Evolutionary conservation across 768 basidiomycete species (phyloP).

Genomic region (Xerocomellus dryophilus): DNA sequence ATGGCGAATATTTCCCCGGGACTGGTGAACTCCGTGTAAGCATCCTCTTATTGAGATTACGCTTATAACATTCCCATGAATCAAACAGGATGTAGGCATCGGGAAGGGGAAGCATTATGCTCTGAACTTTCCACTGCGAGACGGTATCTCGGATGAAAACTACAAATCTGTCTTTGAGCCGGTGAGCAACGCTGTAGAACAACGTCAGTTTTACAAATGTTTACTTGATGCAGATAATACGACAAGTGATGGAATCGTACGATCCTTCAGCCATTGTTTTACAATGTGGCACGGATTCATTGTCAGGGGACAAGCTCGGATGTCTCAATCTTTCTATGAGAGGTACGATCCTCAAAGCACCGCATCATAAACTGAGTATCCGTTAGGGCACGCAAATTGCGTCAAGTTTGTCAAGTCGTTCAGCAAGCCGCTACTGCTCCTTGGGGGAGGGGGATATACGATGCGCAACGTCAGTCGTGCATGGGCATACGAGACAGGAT

Average conservation of each 20-base stretch:
- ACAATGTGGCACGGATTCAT: slow-evolving; percentile 96
- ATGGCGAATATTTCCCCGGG: slow-evolving; percentile 98
- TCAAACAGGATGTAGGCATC: slow-evolving; percentile 78
- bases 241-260: slow-evolving; percentile 90
- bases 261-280: slow-evolving; percentile 93
- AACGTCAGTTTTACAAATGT: neutral
- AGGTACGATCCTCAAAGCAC: slow-evolving; percentile 40
- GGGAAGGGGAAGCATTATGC: slow-evolving; percentile 93
- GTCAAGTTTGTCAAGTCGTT: slow-evolving; percentile 97
- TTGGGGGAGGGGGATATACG: slow-evolving; percentile 98
- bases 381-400: slow-evolving; percentile 89
- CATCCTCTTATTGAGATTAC: slow-evolving; percentile 4
- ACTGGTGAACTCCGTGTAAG: slow-evolving; percentile 92
- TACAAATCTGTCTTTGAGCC: slow-evolving; percentile 96
- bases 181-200: slow-evolving; percentile 43
- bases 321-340: slow-evolving; percentile 96
- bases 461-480: slow-evolving; percentile 96
- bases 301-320: slow-evolving; percentile 94
- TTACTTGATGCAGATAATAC: slow-evolving; percentile 67
- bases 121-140: slow-evolving; percentile 90
- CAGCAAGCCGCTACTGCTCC: slow-evolving; percentile 86
- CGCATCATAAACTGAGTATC: neutral
- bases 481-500: slow-evolving; percentile 97
- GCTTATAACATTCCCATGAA: slow-evolving; percentile 9
- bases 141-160: slow-evolving; percentile 92